phyloP scores from a whole-genome alignment of 306 rosid species.

The Senna tora region DNA sequence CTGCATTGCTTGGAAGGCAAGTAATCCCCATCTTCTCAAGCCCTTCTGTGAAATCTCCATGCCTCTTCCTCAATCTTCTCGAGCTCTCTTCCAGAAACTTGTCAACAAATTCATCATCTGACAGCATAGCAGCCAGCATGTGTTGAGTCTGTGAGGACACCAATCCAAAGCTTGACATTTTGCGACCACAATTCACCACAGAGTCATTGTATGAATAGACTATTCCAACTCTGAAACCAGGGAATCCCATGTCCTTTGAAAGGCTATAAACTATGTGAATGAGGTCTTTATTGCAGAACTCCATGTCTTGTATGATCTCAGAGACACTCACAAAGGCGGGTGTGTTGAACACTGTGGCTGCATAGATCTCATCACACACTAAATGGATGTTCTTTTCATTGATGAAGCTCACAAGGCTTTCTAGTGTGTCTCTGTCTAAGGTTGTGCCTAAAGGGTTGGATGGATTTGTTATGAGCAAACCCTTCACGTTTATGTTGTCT shows the following conservation, averaged over 20 bases:
- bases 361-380: constrained; percentile 60
- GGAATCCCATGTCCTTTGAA: constrained; percentile 75
- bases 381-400: constrained; percentile 16
- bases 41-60: constrained; percentile 35
- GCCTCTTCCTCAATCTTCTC: constrained; percentile 47
- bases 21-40: constrained; percentile 49
- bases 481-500: background rate
- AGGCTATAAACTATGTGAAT: constrained; percentile 63
- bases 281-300: constrained; percentile 48
- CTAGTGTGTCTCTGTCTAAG: background rate
- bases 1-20: constrained; percentile 56
- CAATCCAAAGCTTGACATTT: constrained; percentile 27
- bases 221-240: constrained; percentile 48
- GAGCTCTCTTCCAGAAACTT: constrained; percentile 48
- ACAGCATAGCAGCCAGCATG: constrained; percentile 9
- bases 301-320: constrained; percentile 41
- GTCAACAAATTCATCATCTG: constrained; percentile 44
- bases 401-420: constrained; percentile 5
- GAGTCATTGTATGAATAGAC: constrained; percentile 8
- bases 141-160: constrained; percentile 15
- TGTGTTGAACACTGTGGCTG: constrained; percentile 53
- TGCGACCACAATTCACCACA: background rate
- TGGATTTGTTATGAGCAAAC: constrained; percentile 18
- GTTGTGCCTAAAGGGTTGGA: constrained; percentile 12
- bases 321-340: background rate